phyloP scores from a whole-genome alignment of 1,284 basidiomycete species.

The Moesziomyces sp. region DNA sequence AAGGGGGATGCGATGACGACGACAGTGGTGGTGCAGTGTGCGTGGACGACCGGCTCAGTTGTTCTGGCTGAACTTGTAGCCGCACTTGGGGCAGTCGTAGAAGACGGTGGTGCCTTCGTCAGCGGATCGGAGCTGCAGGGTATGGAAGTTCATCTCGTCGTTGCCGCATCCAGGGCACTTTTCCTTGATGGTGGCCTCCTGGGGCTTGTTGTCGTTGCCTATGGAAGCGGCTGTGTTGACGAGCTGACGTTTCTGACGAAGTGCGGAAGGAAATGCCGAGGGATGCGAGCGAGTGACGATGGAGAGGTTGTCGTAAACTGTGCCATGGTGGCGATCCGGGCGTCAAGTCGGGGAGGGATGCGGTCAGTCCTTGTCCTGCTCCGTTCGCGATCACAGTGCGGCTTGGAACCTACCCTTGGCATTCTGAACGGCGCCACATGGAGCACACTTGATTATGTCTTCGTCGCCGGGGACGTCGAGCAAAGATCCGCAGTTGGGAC shows the following conservation, averaged over 20 bases:
- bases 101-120: conserved; percentile 69
- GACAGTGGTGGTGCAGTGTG: background rate
- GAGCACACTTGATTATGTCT: conserved; percentile 82
- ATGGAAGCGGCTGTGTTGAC: conserved; percentile 73
- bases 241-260: conserved; percentile 85
- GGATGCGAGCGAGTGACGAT: conserved; percentile 91
- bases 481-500: conserved; percentile 88
- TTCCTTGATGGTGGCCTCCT: conserved; percentile 79
- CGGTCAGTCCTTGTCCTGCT: background rate
- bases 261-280: conserved; percentile 89
- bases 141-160: conserved; percentile 69
- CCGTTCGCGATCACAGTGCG: background rate
- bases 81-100: conserved; percentile 68
- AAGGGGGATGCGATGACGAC: conserved; percentile 2
- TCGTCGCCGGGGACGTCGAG: conserved; percentile 85
- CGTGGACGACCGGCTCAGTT: conserved; percentile 20
- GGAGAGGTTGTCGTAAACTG: conserved; percentile 92
- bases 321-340: background rate
- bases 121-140: conserved; percentile 69
- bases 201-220: conserved; percentile 36
- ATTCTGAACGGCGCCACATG: conserved; percentile 86
- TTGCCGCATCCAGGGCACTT: conserved; percentile 87
- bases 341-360: background rate
- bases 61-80: conserved; percentile 67
- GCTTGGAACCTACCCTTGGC: conserved; percentile 50